Evolutionary conservation across 768 basidiomycete genomes (phyloP), one percentile per base, ranked within the genome.

Genomic region (Pleurotus tuoliensis): DNA sequence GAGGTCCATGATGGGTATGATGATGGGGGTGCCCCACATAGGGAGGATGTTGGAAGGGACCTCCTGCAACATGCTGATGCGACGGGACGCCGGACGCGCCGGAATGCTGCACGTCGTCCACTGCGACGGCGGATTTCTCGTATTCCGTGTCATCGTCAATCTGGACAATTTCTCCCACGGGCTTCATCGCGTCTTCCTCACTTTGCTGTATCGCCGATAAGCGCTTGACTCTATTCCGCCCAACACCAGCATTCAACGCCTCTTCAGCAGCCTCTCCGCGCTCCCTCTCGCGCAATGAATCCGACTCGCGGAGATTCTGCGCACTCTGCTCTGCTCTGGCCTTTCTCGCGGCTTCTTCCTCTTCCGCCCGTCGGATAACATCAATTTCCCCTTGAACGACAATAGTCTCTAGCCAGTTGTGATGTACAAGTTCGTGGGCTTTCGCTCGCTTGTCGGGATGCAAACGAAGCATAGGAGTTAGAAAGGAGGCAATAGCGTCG

Each of bases 301-400:
- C 45, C 49, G 43, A 49, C 27, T 40, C 53, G 24, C 58, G 44
- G 3, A 18, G 34, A 13, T 86, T 82, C 59, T 76, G 57, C 7
- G 24, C 46, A 13, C 86, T 82, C 59, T 76, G 57, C 82, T 66
- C 50, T 82, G 79, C 79, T 79, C 84, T 67, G 72, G 48, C 61
- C 63, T 68, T 58, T 44, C 59, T 60, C 56, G 56, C 64, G 37
- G 67, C 67, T 63, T 86, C 82, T 59, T 77, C 77, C 55, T 79
- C 76, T 64, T 90, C 86, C 22, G 81, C 79, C 20, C 86, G 74
- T 25, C 82, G 75, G 52, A 90, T 82, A n/a, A 87, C 76, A 64
- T 96, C 94, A 22, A 94, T 74, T 75, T 97, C 94, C 40, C 94
- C 94, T 67, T 93, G 91, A 0, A 97, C 94, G 20, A 87, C 80